phyloP scores from a whole-genome alignment of 1,284 basidiomycete species.

The Ganoderma meredithae region DNA sequence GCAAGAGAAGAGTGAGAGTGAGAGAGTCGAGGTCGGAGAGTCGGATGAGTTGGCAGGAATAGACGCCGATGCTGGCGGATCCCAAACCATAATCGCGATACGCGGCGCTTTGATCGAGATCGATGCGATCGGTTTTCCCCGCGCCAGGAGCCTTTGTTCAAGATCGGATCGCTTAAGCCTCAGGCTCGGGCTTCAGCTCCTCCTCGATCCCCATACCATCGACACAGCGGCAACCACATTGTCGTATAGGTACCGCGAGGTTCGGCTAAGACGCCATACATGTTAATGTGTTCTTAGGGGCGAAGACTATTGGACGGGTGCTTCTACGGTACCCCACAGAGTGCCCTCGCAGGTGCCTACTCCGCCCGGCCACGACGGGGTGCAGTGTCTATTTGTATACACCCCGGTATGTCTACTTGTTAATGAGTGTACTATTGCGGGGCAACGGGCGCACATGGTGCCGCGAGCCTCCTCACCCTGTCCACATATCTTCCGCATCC shows the following conservation, averaged over 20 bases:
- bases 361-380: not conserved
- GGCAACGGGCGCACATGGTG: conserved; percentile 12
- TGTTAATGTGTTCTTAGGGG: not conserved
- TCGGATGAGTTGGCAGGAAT: conserved; percentile 25
- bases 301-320: not conserved
- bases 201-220: not conserved
- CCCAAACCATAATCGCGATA: conserved; percentile 29
- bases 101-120: conserved; percentile 27
- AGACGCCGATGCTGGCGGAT: conserved; percentile 4
- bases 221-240: not conserved
- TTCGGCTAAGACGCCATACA: not conserved
- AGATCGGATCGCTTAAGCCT: conserved; percentile 26
- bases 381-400: not conserved
- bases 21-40: conserved; percentile 3
- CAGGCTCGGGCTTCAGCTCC: too few species aligned
- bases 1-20: not conserved
- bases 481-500: not conserved
- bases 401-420: not conserved
- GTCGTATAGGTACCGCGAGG: not conserved
- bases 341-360: not conserved
- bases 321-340: not conserved
- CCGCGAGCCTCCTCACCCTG: not conserved
- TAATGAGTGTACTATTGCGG: conserved; percentile 12
- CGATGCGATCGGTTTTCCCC: conserved; percentile 30
- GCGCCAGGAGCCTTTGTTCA: conserved; percentile 4